These are phyloP conservation scores for Mycena chlorophos DNA, from an alignment of 768 basidiomycete species.

Conservation along the genomic window DNA sequence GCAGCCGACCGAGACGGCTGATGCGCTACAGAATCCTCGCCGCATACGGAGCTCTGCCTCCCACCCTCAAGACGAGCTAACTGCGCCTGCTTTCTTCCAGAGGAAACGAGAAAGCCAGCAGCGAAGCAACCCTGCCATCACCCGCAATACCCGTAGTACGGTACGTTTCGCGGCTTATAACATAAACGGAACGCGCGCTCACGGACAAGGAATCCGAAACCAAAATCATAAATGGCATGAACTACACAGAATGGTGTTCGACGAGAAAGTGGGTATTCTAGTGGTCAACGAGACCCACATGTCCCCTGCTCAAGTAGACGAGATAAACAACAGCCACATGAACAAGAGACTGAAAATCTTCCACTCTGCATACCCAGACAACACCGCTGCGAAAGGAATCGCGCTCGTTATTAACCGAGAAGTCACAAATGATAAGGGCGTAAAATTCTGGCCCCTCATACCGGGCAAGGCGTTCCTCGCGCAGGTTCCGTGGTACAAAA, in stretches of 20 bases:
- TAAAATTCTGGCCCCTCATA: background rate
- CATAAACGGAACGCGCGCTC: slow-evolving; percentile 20
- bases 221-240: slow-evolving; percentile 14
- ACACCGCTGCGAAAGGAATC: slow-evolving; percentile 2
- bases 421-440: background rate
- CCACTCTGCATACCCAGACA: background rate
- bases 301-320: background rate
- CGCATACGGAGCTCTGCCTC: too few relatives aligned
- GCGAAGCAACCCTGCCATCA: background rate
- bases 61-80: background rate
- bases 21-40: too few relatives aligned
- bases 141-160: slow-evolving; percentile 5
- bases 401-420: slow-evolving; percentile 2
- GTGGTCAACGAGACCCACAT: slow-evolving; percentile 2
- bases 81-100: background rate
- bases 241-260: slow-evolving; percentile 13
- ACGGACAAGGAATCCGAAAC: background rate
- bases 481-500: slow-evolving; percentile 10
- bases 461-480: slow-evolving; percentile 16
- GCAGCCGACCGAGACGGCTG: too few relatives aligned
- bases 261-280: slow-evolving; percentile 14
- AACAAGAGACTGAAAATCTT: background rate
- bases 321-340: background rate
- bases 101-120: slow-evolving; percentile 2
- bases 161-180: slow-evolving; percentile 11